phyloP scores from a whole-genome alignment of 768 basidiomycete genomes.

The Mycena metata region DNA sequence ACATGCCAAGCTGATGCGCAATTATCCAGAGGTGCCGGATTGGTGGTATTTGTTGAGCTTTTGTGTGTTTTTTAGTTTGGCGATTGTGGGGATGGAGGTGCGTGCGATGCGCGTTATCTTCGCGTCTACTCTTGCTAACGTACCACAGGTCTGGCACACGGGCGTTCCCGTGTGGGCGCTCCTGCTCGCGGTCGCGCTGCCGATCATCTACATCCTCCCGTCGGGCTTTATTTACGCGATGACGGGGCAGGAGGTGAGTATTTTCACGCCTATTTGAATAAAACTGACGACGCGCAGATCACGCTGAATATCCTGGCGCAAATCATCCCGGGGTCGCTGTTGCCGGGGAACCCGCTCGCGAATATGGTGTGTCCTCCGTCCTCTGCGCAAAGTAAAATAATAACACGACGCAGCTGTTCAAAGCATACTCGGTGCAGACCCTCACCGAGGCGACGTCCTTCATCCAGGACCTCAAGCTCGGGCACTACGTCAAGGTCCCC shows the following conservation, averaged over 20 bases:
- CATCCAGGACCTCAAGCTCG: constrained; percentile 89
- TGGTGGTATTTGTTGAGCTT: constrained; percentile 87
- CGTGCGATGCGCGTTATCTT: too few relatives aligned
- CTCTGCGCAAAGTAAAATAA: too few relatives aligned
- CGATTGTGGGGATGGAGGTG: constrained; percentile 81
- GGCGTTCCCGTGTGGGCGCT: constrained; percentile 91
- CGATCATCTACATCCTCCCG: constrained; percentile 87
- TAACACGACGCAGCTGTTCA: constrained; percentile 78
- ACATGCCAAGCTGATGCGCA: constrained; percentile 93
- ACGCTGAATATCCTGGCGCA: constrained; percentile 91
- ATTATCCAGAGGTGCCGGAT: constrained; percentile 93
- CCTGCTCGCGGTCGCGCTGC: constrained; percentile 75
- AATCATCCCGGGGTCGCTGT: constrained; percentile 88
- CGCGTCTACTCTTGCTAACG: too few relatives aligned
- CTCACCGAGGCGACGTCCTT: constrained; percentile 82
- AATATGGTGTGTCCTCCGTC: constrained; percentile 73
- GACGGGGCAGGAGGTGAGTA: constrained; percentile 83
- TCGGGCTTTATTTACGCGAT: constrained; percentile 94
- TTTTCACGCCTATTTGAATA: constrained; percentile 17
- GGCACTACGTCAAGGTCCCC: constrained; percentile 97
- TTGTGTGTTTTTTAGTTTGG: constrained; percentile 75
- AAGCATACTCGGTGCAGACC: constrained; percentile 89
- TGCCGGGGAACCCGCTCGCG: constrained; percentile 89
- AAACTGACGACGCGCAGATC: constrained; percentile 60
- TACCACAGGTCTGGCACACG: constrained; percentile 79